Evolutionary conservation across 2,329 filamentous ascomycete species (phyloP).

Genomic region (Fusarium albidum): DNA sequence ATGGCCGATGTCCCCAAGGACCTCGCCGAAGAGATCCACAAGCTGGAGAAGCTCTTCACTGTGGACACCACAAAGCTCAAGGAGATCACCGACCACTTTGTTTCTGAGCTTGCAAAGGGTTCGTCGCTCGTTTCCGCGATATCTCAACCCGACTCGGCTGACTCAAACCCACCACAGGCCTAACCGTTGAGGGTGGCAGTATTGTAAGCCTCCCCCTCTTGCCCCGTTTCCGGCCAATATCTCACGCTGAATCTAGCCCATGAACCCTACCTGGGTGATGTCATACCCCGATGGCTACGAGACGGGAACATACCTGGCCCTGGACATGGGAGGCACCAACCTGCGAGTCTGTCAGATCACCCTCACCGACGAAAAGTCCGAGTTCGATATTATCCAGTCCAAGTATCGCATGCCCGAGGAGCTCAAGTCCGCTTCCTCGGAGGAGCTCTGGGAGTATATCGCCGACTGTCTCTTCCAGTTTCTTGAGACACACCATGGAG

Average conservation of each 20-base stretch:
- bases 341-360: slow-evolving; percentile 93
- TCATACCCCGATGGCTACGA: slow-evolving; percentile 86
- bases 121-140: slow-evolving; percentile 12
- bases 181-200: slow-evolving; percentile 87
- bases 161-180: slow-evolving; percentile 58
- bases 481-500: slow-evolving; percentile 82
- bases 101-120: slow-evolving; percentile 88
- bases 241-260: slow-evolving; percentile 69
- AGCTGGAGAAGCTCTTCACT: slow-evolving; percentile 84
- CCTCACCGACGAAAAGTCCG: slow-evolving; percentile 84
- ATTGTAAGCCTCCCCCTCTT: slow-evolving; percentile 72
- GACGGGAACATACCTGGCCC: slow-evolving; percentile 84
- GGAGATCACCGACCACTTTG: slow-evolving; percentile 88
- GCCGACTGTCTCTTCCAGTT: slow-evolving; percentile 93
- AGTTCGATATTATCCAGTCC: slow-evolving; percentile 94
- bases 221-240: background rate
- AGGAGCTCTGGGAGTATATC: slow-evolving; percentile 95
- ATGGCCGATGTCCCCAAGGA: slow-evolving; percentile 91
- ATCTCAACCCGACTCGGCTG: slow-evolving; percentile 8
- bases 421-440: slow-evolving; percentile 82
- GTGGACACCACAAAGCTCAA: slow-evolving; percentile 84
- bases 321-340: slow-evolving; percentile 98
- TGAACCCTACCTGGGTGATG: slow-evolving; percentile 99
- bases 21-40: slow-evolving; percentile 80
- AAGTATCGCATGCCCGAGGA: slow-evolving; percentile 96